Base-by-base conservation (phyloP, 257 asterid genomes). In the Eucommia ulmoides region DNA sequence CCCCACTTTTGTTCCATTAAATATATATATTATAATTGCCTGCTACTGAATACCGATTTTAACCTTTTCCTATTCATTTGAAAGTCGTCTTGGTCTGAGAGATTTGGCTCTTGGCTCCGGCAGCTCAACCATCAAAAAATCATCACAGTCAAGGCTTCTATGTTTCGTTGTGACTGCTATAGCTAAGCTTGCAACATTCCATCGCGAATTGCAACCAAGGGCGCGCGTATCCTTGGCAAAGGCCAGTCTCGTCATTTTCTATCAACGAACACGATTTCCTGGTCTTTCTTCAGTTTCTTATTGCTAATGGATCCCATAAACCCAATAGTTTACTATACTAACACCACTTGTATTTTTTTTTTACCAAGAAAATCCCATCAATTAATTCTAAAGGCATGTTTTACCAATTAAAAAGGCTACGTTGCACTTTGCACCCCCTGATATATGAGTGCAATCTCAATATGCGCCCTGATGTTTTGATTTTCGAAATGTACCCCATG, bases 111-210 rank as follows among this genome's bases (percentile, higher is more conserved):
- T 33, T 52, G 86, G 93, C 52, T 76, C 97, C 26, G 81, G 76
- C 50, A 54, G 88, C 58, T 65, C 81, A 44, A 69, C 69, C 23
- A 65, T 64, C 64, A 69, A 82, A 73, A 88, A 77, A 68, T 72
- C 93, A 26, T 81, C 83, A 51, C 95, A 84, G 67, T 84, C 89
- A 4, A 88, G 97, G 80, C 83, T 88, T 49, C 66, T 88, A 16
- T 88, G 97, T 72, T 88, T 88, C 47, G 97, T 88, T 55, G 88
- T 84, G 65, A 84, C 94, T 20, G 94, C 97, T 58, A 81, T 88
- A 64, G 92, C 97, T 48, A 88, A 88, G 59, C 93, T 84, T 45
- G 92, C 95, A 53, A 81, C 94, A 7, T 81, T 59, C 69, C 94
- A 84, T 67, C 84, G 80, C 2, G 95, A 88, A 57, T 68, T 88